Evolutionary conservation across 805 yeast species (phyloP).

Genomic region (Wickerhamiella sergipiensis): DNA sequence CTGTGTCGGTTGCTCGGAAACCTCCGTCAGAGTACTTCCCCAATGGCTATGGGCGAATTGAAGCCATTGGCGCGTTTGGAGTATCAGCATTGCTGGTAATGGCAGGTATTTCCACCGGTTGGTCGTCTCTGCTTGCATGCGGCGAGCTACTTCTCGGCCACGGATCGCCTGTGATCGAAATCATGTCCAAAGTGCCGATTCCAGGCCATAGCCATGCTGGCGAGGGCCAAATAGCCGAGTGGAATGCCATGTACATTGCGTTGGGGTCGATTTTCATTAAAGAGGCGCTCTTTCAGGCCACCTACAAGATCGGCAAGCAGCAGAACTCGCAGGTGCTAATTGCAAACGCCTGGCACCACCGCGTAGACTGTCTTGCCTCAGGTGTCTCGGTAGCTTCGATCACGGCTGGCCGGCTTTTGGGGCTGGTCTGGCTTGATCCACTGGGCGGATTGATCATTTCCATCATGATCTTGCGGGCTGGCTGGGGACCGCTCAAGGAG

Average conservation of each 20-base stretch:
- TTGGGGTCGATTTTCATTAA: constrained; percentile 75
- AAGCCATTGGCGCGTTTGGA: constrained; percentile 79
- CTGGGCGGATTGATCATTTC: constrained; percentile 87
- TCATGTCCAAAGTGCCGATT: constrained; percentile 18
- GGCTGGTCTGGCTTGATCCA: constrained; percentile 77
- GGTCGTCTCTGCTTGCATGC: constrained; percentile 7
- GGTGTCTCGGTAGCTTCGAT: constrained; percentile 82
- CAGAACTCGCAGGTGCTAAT: constrained; percentile 78
- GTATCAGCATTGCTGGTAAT: constrained; percentile 71
- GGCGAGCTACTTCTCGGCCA: constrained; percentile 19
- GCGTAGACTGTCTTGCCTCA: constrained; percentile 87
- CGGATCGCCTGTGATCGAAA: constrained; percentile 28
- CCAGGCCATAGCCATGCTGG: constrained; percentile 34
- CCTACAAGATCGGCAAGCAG: constrained; percentile 62
- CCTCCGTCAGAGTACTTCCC: constrained; percentile 54
- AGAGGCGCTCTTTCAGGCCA: constrained; percentile 77
- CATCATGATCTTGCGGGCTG: constrained; percentile 67
- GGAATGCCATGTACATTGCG: constrained; percentile 96
- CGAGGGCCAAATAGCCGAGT: constrained; percentile 37
- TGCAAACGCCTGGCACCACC: constrained; percentile 98
- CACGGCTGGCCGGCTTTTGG: constrained; percentile 65
- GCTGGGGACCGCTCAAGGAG: constrained; percentile 54
- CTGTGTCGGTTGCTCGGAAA: constrained; percentile 63
- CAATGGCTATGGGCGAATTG: constrained; percentile 83
- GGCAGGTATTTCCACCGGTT: constrained; percentile 84